These are phyloP conservation scores for Rubroshorea leprosula DNA, from an alignment of 345 rosid species.

Conservation along the genomic window DNA sequence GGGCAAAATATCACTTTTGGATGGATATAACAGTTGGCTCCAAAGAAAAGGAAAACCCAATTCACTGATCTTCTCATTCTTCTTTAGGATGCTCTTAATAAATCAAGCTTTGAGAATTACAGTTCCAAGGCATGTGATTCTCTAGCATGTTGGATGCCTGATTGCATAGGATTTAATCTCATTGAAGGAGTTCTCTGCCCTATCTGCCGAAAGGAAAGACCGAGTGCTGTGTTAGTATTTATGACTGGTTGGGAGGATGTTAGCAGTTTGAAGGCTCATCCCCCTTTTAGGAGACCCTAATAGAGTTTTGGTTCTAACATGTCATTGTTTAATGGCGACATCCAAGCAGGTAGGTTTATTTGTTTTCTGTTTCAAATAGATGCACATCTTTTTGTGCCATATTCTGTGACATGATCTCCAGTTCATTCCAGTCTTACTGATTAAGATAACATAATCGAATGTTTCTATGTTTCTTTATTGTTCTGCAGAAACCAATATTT, in stretches of 20 bases:
- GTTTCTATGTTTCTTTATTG: slow-evolving; percentile 14
- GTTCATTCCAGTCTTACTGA: neutral
- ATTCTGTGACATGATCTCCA: neutral
- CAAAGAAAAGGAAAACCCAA: slow-evolving; percentile 89
- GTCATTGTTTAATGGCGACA: slow-evolving; percentile 98
- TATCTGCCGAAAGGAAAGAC: slow-evolving; percentile 88
- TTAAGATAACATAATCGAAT: slow-evolving; percentile 2
- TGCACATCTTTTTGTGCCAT: neutral
- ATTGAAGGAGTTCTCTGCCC: slow-evolving; percentile 91
- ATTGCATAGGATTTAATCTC: slow-evolving; percentile 91
- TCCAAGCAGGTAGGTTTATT: slow-evolving; percentile 65
- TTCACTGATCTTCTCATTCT: slow-evolving; percentile 48
- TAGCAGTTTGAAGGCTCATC: slow-evolving; percentile 86
- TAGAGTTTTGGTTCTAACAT: slow-evolving; percentile 76
- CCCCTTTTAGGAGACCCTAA: slow-evolving; percentile 96
- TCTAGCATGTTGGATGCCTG: slow-evolving; percentile 85
- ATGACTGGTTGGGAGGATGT: slow-evolving; percentile 99
- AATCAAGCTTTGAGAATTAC: slow-evolving; percentile 72
- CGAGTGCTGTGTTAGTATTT: slow-evolving; percentile 90
- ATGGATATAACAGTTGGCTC: slow-evolving; percentile 80
- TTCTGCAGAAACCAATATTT: slow-evolving; percentile 76
- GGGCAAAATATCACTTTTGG: too few relatives aligned
- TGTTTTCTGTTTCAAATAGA: too few relatives aligned
- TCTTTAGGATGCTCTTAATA: slow-evolving; percentile 81
- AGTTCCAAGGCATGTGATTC: slow-evolving; percentile 84